A percentile compares a stretch with the other conserved stretches of the same genome.
phyloP scores from a whole-genome alignment of 2,329 filamentous ascomycete species.

The Capronia epimyces region DNA sequence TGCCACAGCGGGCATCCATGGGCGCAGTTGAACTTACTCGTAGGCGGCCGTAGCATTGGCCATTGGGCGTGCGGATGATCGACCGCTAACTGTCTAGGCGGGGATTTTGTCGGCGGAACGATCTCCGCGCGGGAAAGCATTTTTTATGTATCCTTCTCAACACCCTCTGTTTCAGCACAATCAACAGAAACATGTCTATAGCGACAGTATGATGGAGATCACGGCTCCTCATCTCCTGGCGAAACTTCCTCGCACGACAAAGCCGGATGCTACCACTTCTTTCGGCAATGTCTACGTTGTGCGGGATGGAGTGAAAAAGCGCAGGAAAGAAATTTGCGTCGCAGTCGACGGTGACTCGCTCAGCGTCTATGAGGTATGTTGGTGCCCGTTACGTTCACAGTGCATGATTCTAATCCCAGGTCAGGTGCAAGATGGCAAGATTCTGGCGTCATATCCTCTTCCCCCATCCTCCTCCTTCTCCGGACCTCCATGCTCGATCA shows the following conservation, averaged over 20 bases:
- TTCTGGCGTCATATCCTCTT: conserved; percentile 57
- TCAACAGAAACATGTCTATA: background rate
- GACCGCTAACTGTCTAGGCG: conserved; percentile 14
- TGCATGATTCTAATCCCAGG: background rate
- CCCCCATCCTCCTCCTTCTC: conserved; percentile 55
- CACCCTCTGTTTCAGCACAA: background rate
- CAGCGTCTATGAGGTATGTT: conserved; percentile 56
- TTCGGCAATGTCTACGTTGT: conserved; percentile 50
- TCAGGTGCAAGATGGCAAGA: conserved; percentile 56
- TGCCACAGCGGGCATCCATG: background rate
- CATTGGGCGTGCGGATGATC: conserved; percentile 10
- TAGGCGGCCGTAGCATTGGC: background rate
- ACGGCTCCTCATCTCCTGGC: conserved; percentile 42
- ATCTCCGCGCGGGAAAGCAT: background rate
- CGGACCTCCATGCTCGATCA: conserved; percentile 55
- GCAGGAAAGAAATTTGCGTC: conserved; percentile 57
- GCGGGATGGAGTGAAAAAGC: conserved; percentile 53
- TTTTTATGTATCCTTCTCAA: conserved; percentile 1
- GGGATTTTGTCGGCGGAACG: conserved; percentile 2
- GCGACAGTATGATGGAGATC: conserved; percentile 37
- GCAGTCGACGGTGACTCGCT: conserved; percentile 57
- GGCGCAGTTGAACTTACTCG: background rate
- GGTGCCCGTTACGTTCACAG: background rate
- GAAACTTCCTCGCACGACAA: conserved; percentile 43
- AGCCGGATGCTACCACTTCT: conserved; percentile 37